Conservation (phyloP, 148 eudicot species). For the Chenopodium quinoa region DNA sequence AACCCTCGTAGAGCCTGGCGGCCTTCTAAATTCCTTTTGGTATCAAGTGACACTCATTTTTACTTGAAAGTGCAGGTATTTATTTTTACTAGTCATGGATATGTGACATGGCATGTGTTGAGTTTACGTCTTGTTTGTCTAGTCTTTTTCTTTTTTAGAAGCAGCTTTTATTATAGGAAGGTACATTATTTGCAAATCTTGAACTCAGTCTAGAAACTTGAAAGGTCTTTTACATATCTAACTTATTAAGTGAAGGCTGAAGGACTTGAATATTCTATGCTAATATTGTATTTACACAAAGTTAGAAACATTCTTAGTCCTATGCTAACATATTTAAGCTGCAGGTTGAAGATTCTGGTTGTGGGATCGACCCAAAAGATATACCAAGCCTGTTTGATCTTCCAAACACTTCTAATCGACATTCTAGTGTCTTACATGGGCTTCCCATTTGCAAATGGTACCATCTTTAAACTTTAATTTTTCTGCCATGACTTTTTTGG, state of each 20-base stretch:
- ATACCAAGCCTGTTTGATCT: slow-evolving; percentile 45
- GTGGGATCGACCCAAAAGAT: slow-evolving; percentile 58
- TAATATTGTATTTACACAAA: neutral
- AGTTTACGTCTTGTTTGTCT: neutral
- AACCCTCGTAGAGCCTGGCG: slow-evolving; percentile 51
- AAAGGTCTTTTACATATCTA: neutral
- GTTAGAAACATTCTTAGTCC: neutral
- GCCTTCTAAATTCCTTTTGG: slow-evolving; percentile 38
- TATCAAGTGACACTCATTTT: slow-evolving; percentile 47
- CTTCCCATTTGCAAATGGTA: slow-evolving; percentile 83
- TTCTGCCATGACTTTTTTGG: neutral
- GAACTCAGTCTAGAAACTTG: neutral
- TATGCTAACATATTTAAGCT: slow-evolving; percentile 5
- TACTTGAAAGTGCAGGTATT: slow-evolving; percentile 64
- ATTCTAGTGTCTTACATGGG: slow-evolving; percentile 45
- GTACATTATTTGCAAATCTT: neutral
- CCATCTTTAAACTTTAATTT: neutral
- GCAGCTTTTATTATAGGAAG: neutral
- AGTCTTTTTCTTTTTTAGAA: neutral
- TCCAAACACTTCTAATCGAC: slow-evolving; percentile 27
- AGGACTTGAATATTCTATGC: neutral
- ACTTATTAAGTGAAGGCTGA: neutral
- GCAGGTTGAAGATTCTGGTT: slow-evolving; percentile 80
- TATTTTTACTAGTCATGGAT: neutral
- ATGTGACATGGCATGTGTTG: neutral